A percentile compares a stretch with the other conserved stretches of the same genome.
Evolutionary conservation across 2,329 filamentous ascomycete species (phyloP).

Genomic region (Colletotrichum nymphaeae): DNA sequence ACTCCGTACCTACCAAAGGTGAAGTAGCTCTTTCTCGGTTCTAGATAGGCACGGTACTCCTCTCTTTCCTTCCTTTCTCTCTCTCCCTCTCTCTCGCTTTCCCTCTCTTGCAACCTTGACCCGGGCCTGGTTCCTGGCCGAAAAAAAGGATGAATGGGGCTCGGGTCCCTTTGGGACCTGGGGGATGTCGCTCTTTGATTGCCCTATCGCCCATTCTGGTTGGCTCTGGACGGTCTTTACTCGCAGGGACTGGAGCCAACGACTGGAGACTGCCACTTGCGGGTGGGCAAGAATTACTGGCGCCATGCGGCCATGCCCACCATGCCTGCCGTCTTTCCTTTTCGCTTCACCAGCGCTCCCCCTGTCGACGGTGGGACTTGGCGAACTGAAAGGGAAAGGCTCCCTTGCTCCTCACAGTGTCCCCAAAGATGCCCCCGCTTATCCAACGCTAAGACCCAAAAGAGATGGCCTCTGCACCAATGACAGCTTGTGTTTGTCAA

Average conservation of each 20-base stretch:
- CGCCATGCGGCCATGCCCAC: slow-evolving; percentile 6
- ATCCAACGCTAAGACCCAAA: slow-evolving; percentile 5
- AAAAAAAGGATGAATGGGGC: slow-evolving; percentile 8
- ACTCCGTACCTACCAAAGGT: too few species aligned
- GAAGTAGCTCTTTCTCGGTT: neutral
- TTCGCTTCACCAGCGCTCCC: neutral
- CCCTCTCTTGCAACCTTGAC: neutral
- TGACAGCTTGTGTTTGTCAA: slow-evolving; percentile 13
- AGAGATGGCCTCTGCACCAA: slow-evolving; percentile 23
- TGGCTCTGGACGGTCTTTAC: neutral
- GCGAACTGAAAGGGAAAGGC: slow-evolving; percentile 22
- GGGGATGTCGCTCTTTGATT: slow-evolving; percentile 37
- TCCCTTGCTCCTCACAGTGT: slow-evolving; percentile 24
- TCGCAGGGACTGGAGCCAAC: slow-evolving; percentile 27
- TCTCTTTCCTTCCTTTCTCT: neutral
- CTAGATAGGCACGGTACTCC: too few species aligned
- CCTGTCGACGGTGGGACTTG: slow-evolving; percentile 10
- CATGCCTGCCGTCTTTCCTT: slow-evolving; percentile 32
- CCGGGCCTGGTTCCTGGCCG: neutral
- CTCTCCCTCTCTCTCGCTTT: neutral
- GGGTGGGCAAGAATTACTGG: neutral
- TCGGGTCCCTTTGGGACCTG: slow-evolving; percentile 16
- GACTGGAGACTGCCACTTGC: slow-evolving; percentile 26
- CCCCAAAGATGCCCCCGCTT: neutral
- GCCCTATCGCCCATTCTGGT: slow-evolving; percentile 23